Percentiles rank a stretch among this genome's conserved stretches.
These are phyloP conservation scores for Thraustotheca clavata DNA, from an alignment of 352 stramenopile genomes.

Conservation along the genomic window DNA sequence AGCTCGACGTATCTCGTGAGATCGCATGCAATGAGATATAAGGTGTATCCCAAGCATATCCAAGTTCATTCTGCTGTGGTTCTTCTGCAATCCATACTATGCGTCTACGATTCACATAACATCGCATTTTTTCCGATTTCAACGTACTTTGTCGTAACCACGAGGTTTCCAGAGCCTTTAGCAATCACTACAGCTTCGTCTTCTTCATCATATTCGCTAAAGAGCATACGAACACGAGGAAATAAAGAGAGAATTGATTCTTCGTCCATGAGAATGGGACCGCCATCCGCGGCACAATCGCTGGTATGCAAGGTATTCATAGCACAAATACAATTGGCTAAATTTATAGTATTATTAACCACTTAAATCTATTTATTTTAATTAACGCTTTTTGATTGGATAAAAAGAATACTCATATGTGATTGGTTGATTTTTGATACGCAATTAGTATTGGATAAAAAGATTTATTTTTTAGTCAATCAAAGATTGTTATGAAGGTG, in stretches of 20 bases:
- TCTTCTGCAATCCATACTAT: slow-evolving; percentile 51
- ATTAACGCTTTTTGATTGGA: no score
- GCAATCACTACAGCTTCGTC: slow-evolving; percentile 1
- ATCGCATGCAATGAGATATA: slow-evolving; percentile 67
- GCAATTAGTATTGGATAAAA: no score
- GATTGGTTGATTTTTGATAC: no score
- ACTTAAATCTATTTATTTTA: no score
- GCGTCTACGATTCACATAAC: slow-evolving; percentile 27
- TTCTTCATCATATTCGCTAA: slow-evolving; percentile 16
- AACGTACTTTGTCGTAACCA: slow-evolving; percentile 10
- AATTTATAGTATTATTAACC: no score
- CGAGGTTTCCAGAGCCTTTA: slow-evolving; percentile 15
- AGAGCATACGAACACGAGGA: slow-evolving; percentile 5
- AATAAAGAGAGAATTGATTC: slow-evolving; percentile 13
- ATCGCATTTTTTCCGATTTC: neutral
- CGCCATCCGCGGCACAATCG: slow-evolving; percentile 8
- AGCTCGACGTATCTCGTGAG: slow-evolving; percentile 51
- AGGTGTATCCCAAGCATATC: slow-evolving; percentile 68
- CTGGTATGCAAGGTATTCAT: slow-evolving; percentile 17
- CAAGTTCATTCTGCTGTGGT: slow-evolving; percentile 28
- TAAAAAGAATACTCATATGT: no score
- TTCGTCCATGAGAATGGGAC: slow-evolving; percentile 2
- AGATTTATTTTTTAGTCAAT: neutral
- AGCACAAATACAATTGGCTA: neutral
- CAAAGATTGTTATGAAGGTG: neutral